Evolutionary conservation across 352 stramenopile species (phyloP), one percentile per base, ranked within the genome.

Genomic region (Phytophthora pisi): DNA sequence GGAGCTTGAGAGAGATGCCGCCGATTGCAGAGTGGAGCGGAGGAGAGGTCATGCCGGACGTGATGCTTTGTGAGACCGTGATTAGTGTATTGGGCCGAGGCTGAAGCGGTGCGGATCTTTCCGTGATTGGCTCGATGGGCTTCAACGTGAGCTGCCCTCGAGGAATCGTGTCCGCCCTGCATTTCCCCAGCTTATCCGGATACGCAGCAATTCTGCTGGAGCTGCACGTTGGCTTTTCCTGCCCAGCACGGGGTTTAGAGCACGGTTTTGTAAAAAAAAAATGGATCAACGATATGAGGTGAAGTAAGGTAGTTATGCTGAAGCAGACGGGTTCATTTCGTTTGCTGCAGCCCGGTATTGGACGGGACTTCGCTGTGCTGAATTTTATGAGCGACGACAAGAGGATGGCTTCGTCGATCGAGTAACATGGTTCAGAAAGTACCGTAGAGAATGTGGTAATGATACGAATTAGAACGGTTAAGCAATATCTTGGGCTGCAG

Each of bases 21-120:
- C 18, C 5, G 11, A 66, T 52, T 66, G 23, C 49, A 42, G 30
- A 70, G 28, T 70, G 56, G 20, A 16, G n/a, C 5, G 51, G 51
- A 45, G 40, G 53, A 30, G 20, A 43, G 10, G 42, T 46, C 26
- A 6, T 45, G 38, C 54, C 18, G 36, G 15, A 30, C 31, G 13
- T 11, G 23, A 42, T 20, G 54, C 15, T 13, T 23, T 11, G 15
- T 49, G 42, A 8, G 10, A 43, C 15, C 38, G 18, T 61, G 54
- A 61, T 61, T 40, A 42, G 53, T 61, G 54, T 51, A 38, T 24
- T 36, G 10, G 36, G 16, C 16, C 8, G 8, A 26, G n/a, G 20
- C 53, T 50, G 10, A 38, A 58, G 52, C 13, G 42, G 6, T 49
- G 42, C n/a, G 7, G n/a, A 49, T 49, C 42, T 49, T 6, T 49